Evolutionary conservation across 139 green algal species (phyloP).

Genomic region (Tetraselmis striata): DNA sequence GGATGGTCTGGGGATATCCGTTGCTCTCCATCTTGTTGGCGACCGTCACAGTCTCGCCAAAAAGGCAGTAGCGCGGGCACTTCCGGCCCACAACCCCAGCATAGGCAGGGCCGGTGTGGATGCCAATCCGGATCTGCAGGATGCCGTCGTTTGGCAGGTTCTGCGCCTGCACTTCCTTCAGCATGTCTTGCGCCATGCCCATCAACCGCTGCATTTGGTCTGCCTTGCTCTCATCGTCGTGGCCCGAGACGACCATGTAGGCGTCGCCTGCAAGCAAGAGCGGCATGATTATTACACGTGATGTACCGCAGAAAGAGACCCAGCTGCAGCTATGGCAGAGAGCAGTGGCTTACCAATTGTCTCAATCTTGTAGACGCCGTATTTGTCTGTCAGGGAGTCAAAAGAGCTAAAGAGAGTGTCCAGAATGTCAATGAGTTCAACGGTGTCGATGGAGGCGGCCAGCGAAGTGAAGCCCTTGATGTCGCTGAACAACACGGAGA

Average conservation of each 20-base stretch:
- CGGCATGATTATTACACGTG: no score
- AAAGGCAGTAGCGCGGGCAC: slow-evolving; percentile 46
- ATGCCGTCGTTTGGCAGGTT: slow-evolving; percentile 27
- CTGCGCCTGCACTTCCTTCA: slow-evolving; percentile 34
- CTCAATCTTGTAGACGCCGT: slow-evolving; percentile 43
- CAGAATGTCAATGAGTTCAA: not conserved
- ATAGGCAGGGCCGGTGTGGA: slow-evolving; percentile 42
- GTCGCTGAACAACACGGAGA: not conserved
- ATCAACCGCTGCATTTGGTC: slow-evolving; percentile 29
- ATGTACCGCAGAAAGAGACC: no score
- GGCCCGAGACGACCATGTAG: slow-evolving; percentile 44
- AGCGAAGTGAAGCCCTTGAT: not conserved
- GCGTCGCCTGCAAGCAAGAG: slow-evolving; percentile 22
- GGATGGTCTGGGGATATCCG: slow-evolving; percentile 38
- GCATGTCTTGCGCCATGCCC: slow-evolving; percentile 39
- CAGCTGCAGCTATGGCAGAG: no score
- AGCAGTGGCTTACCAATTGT: slow-evolving; percentile 30
- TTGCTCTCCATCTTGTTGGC: slow-evolving; percentile 38
- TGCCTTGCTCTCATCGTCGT: slow-evolving; percentile 32
- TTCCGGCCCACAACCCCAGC: slow-evolving; percentile 46
- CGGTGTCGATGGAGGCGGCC: not conserved
- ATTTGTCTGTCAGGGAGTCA: slow-evolving; percentile 40
- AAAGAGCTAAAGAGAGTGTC: slow-evolving; percentile 14
- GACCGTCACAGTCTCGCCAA: slow-evolving; percentile 43
- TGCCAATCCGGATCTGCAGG: slow-evolving; percentile 31